phyloP scores from a whole-genome alignment of 2,329 filamentous ascomycete genomes.

The Fusarium robinianum region DNA sequence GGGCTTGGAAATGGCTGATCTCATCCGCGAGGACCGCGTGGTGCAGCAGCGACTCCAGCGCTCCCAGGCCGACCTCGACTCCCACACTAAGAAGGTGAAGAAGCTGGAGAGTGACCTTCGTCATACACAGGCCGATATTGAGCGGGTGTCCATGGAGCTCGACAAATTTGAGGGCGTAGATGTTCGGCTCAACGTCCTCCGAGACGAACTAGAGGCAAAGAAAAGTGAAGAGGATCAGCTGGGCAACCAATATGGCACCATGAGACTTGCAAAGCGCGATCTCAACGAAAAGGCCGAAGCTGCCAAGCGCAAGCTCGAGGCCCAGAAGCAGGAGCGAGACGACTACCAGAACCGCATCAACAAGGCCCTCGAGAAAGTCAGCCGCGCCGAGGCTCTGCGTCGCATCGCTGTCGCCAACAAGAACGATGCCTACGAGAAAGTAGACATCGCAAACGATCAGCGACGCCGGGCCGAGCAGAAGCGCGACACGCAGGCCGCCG shows the following conservation, averaged over 20 bases:
- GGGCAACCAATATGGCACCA: slow-evolving; percentile 59
- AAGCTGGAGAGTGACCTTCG: slow-evolving; percentile 60
- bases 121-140: slow-evolving; percentile 62
- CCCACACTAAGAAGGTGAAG: slow-evolving; percentile 45
- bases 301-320: slow-evolving; percentile 44
- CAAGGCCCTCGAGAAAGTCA: slow-evolving; percentile 61
- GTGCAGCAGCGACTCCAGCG: slow-evolving; percentile 54
- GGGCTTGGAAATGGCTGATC: slow-evolving; percentile 56
- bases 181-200: slow-evolving; percentile 64
- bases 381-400: slow-evolving; percentile 53
- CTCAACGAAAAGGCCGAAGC: slow-evolving; percentile 51
- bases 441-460: slow-evolving; percentile 54
- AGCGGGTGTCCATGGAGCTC: slow-evolving; percentile 58
- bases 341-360: slow-evolving; percentile 52
- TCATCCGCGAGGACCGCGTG: slow-evolving; percentile 54
- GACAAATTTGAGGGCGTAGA: slow-evolving; percentile 71
- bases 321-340: slow-evolving; percentile 42
- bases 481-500: slow-evolving; percentile 50
- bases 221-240: slow-evolving; percentile 55
- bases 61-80: slow-evolving; percentile 52
- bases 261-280: slow-evolving; percentile 54
- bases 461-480: slow-evolving; percentile 52
- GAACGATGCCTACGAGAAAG: slow-evolving; percentile 60
- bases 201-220: slow-evolving; percentile 59
- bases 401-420: slow-evolving; percentile 62